A percentile compares a stretch with the other conserved stretches of the same genome.
Conservation (phyloP, 2,329 filamentous ascomycete genomes). For the Corinectria fuckeliana region DNA sequence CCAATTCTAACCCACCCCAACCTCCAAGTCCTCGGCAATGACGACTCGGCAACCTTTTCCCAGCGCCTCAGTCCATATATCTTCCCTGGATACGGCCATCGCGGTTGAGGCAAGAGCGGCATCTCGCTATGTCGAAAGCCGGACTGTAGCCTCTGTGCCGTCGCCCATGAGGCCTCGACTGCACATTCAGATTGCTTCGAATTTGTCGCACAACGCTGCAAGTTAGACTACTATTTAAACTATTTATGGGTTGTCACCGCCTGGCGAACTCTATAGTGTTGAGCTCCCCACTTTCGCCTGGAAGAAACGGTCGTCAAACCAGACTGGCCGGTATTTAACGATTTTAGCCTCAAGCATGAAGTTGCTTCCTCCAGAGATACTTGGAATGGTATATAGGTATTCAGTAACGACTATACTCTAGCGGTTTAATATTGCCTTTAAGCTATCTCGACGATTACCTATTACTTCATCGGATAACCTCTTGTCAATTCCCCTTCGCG, state of each 20-base stretch:
- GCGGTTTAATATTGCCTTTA: slow-evolving; percentile 8
- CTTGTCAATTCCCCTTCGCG: slow-evolving; percentile 15
- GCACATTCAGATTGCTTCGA: slow-evolving; percentile 17
- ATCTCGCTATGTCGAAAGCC: slow-evolving; percentile 13
- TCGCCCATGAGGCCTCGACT: slow-evolving; percentile 12
- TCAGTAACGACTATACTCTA: slow-evolving; percentile 10
- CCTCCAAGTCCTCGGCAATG: slow-evolving; percentile 10
- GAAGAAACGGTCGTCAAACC: not conserved
- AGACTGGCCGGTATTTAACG: not conserved
- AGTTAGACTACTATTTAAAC: not conserved
- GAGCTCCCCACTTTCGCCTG: slow-evolving; percentile 12
- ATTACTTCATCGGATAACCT: slow-evolving; percentile 1
- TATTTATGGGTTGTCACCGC: slow-evolving; percentile 12
- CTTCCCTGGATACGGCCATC: slow-evolving; percentile 15
- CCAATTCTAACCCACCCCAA: not conserved
- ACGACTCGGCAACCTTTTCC: slow-evolving; percentile 10
- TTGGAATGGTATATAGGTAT: slow-evolving; percentile 8
- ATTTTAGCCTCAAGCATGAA: not conserved
- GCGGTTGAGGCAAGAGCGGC: not conserved
- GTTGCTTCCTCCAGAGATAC: slow-evolving; percentile 15
- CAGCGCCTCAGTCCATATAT: slow-evolving; percentile 1
- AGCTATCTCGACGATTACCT: not conserved
- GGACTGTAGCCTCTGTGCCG: slow-evolving; percentile 10
- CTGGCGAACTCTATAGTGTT: slow-evolving; percentile 17
- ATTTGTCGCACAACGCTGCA: slow-evolving; percentile 6